Conservation (phyloP, 345 rosid species). For the Mercurialis annua region DNA sequence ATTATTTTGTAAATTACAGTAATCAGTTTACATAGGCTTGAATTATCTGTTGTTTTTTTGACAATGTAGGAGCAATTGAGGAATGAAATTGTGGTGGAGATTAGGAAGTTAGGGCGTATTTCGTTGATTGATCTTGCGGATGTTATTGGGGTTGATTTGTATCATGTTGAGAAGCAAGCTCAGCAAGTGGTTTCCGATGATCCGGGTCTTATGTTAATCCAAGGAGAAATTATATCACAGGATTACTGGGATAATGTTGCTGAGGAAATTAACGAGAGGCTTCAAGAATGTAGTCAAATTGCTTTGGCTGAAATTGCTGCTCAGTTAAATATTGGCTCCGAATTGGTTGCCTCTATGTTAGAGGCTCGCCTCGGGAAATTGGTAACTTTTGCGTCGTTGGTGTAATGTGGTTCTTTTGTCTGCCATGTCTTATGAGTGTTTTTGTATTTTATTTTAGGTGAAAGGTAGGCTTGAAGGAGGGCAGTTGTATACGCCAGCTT, state of each 20-base stretch:
- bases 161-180: conserved; percentile 93
- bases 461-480: conserved; percentile 99
- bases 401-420: background rate
- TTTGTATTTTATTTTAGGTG: conserved; percentile 52
- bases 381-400: conserved; percentile 39
- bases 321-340: conserved; percentile 82
- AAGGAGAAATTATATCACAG: conserved; percentile 93
- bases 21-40: background rate
- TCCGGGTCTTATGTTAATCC: conserved; percentile 57
- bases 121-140: conserved; percentile 88
- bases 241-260: conserved; percentile 85
- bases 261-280: conserved; percentile 94
- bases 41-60: conserved; percentile 8
- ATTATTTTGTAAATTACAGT: background rate
- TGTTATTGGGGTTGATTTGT: conserved; percentile 77
- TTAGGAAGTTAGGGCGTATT: conserved; percentile 70
- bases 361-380: conserved; percentile 88
- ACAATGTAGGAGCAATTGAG: conserved; percentile 68
- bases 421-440: background rate
- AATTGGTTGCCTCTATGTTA: conserved; percentile 68
- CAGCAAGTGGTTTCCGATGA: conserved; percentile 49
- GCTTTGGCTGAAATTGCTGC: conserved; percentile 84
- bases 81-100: conserved; percentile 60
- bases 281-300: conserved; percentile 93
- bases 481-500: conserved; percentile 87